Base-by-base conservation (phyloP, 2,329 filamentous ascomycete genomes). In the Botryotinia globosa region DNA sequence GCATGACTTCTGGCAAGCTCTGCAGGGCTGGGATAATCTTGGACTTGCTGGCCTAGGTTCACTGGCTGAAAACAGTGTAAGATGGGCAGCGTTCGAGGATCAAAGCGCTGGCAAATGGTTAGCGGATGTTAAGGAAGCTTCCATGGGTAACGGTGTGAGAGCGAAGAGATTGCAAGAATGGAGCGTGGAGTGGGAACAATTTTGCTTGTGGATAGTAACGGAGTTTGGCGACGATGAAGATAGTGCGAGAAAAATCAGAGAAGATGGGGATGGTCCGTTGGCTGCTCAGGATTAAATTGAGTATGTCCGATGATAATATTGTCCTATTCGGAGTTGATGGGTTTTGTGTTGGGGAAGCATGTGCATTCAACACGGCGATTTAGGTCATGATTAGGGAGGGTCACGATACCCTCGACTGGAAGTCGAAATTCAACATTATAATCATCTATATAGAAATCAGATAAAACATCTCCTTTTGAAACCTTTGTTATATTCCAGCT, bases 1-100 rank as follows among this genome's bases (percentile, higher is more conserved):
- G 2, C 93, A 97, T 82, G 94, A 98, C 82, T 97, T 97, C 82
- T 98, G 94, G 93, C 94, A 97, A 82, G 92, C 92, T 1, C 84
- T 98, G 32, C 94, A 97, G 82, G 94, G 93, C 0, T 96, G 94
- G 89, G 91, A 97, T 73, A 97, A 97, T 79, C 87, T 98, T 22
- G 96, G 94, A 0, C 85, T 98, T 3, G 94, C 93, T 18, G 95
- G 94, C 0, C 83, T 98, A 69, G 95, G 92, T 0, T 92, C 91
- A 73, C 85, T 99, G 77, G 95, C 94, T 0, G 94, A 98, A 85
- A 98, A 97, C 80, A 97, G 93, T 76, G 90, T 98, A 62, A 87
- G 93, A 58, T 98, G 94, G 93, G 91, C 94, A 14, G 92, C 91
- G 34, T 97, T 94, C 78, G 94, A 97, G 80, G 94, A 98, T 77